Base-by-base conservation (phyloP, 202 grass and related monocot genomes). In the Carex arenaria region DNA sequence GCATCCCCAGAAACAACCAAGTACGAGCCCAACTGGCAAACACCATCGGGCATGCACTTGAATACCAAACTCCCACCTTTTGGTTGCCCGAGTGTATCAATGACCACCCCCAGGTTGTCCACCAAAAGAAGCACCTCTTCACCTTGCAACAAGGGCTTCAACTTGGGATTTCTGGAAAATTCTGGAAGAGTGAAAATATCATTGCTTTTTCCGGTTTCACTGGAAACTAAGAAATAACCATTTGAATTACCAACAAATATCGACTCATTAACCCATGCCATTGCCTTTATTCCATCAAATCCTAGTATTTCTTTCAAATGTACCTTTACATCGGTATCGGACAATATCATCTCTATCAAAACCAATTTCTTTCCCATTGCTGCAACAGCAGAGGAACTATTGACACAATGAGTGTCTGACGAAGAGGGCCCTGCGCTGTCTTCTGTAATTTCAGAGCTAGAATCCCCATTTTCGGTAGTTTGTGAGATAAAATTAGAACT, bases 31-130 rank as follows among this genome's bases (percentile, higher is more conserved):
- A 98, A 67, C 80, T 94, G 90, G 1, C 72, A 85, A 80, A 98
- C 88, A 52, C 85, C 92, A 17, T 93, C 67, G 0, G 95, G 95
- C 53, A 49, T 57, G 61, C 64, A 90, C 84, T 85, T 92, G 55
- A 98, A 98, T 47, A 98, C 88, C 80, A 94, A 89, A 84, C 95
- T 98, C 69, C 92, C 91, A 42, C 92, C 89, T 12, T 85, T 84
- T 1, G 95, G 95, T 7, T 98, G 90, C 8, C 95, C 95, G 9
- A 57, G 81, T 10, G 38, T 56, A 55, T 93, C 87, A 1, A 90
- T 80, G 0, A 94, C 85, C 57, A 98, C 92, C 19, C 95, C 95
- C 0, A 98, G 87, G 82, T 94, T 98, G 85, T 98, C 95, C 57
- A 98, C 87, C 38, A 98, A 87, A 64, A 98, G 80, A 66, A 94